A percentile compares a stretch with the other conserved stretches of the same genome.
These are phyloP conservation scores for Peronospora belbahrii DNA, from an alignment of 352 stramenopile genomes.

Conservation along the genomic window DNA sequence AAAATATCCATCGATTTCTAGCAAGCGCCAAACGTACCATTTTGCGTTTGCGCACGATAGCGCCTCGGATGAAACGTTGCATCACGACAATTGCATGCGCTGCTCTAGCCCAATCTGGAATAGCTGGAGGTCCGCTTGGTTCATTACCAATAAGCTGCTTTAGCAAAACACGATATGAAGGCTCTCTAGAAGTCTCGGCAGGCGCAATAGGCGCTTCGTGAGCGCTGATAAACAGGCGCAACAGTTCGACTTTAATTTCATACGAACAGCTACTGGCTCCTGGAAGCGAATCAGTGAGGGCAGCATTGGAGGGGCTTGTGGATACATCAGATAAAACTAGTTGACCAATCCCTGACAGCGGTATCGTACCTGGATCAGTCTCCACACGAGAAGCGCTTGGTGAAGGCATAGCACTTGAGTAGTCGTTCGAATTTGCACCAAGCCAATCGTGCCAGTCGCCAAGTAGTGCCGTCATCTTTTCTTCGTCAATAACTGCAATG, in stretches of 20 bases:
- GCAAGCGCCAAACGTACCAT: slow-evolving; percentile 53
- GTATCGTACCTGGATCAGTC: slow-evolving; percentile 6
- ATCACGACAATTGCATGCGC: slow-evolving; percentile 71
- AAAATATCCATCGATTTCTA: slow-evolving; percentile 50
- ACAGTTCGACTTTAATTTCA: slow-evolving; percentile 58
- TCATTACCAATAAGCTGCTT: slow-evolving; percentile 75
- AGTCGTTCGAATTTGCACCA: slow-evolving; percentile 44
- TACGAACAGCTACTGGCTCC: slow-evolving; percentile 55
- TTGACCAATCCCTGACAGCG: slow-evolving; percentile 18
- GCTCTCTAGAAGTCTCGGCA: slow-evolving; percentile 29
- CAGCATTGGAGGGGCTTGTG: slow-evolving; percentile 30
- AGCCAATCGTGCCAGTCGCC: slow-evolving; percentile 57
- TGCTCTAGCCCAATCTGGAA: slow-evolving; percentile 63
- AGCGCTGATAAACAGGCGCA: slow-evolving; percentile 67
- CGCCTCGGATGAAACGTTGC: slow-evolving; percentile 74
- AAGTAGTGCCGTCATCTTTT: slow-evolving; percentile 59
- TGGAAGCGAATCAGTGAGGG: slow-evolving; percentile 11
- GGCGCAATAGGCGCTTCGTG: slow-evolving; percentile 25
- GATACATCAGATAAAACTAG: slow-evolving; percentile 27
- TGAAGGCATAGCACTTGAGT: slow-evolving; percentile 17
- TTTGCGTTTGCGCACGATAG: slow-evolving; percentile 54
- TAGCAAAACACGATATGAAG: slow-evolving; percentile 63
- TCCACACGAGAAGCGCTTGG: slow-evolving; percentile 16
- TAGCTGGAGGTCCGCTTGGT: slow-evolving; percentile 23
- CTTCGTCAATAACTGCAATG: slow-evolving; percentile 62